These are phyloP conservation scores for Catharanthus roseus DNA, from an alignment of 257 asterid genomes.

Conservation along the genomic window DNA sequence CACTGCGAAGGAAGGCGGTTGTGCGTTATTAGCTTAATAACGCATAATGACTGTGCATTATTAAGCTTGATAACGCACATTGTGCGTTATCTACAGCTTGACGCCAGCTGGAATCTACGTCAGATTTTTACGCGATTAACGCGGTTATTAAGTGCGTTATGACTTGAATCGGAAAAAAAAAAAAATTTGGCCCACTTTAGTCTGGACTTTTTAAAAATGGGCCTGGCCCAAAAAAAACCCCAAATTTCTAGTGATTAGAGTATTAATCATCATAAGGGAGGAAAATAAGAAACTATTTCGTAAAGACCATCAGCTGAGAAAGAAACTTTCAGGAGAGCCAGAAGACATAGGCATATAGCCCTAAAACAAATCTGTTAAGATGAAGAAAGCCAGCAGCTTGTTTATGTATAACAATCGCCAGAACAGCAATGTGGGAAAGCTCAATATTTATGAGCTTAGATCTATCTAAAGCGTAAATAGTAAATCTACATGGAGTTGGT, in stretches of 20 bases:
- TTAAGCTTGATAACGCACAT: no score
- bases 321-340: neutral
- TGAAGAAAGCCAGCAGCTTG: neutral
- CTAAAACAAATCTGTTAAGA: neutral
- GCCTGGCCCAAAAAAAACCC: no score
- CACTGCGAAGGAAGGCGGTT: no score
- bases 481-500: neutral
- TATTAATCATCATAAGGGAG: neutral
- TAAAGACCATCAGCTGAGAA: neutral
- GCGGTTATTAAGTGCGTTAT: no score
- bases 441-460: neutral
- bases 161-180: no score
- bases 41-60: no score
- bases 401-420: neutral
- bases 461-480: neutral
- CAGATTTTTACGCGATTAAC: no score
- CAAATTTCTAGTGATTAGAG: neutral
- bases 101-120: no score
- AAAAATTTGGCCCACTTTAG: no score
- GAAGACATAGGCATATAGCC: neutral
- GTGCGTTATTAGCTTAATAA: no score
- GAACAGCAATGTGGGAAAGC: neutral
- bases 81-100: no score
- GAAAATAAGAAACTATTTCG: neutral
- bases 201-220: no score